Percentiles rank a stretch among this genome's conserved stretches.
phyloP scores from a whole-genome alignment of 148 eudicot species.

The Agrostemma githago region DNA sequence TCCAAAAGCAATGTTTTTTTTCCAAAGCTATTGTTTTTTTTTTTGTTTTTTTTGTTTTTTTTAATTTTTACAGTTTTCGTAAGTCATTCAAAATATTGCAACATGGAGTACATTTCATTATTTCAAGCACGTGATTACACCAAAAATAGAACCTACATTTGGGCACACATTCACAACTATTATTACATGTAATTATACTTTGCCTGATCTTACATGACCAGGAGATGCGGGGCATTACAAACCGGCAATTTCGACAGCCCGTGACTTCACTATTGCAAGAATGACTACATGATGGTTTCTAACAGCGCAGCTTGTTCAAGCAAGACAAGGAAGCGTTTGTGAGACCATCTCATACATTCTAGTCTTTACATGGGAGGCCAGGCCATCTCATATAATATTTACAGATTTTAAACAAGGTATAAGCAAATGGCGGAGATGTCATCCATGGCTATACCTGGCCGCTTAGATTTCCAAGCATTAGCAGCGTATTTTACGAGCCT shows the following conservation, averaged over 20 bases:
- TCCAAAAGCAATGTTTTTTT: too few species aligned
- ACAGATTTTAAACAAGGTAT: conserved; percentile 23
- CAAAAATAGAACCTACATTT: background rate
- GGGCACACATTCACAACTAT: background rate
- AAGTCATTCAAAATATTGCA: too few species aligned
- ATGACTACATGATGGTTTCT: background rate
- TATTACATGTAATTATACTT: background rate
- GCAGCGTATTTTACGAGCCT: conserved; percentile 58
- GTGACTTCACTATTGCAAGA: background rate
- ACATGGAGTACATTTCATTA: background rate
- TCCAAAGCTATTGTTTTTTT: too few species aligned
- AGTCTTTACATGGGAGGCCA: background rate
- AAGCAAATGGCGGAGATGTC: conserved; percentile 78
- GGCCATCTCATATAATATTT: background rate
- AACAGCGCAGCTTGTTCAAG: background rate
- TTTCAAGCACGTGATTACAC: background rate
- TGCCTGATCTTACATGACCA: background rate
- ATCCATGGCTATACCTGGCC: conserved; percentile 48
- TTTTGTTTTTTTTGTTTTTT: too few species aligned
- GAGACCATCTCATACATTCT: background rate
- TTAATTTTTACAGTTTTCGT: too few species aligned
- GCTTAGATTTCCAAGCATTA: conserved; percentile 60
- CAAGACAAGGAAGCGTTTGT: background rate
- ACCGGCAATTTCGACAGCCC: background rate
- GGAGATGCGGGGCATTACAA: too few species aligned